These are phyloP conservation scores for Pyronema domesticum DNA, from an alignment of 495 filamentous ascomycete species.

Conservation along the genomic window DNA sequence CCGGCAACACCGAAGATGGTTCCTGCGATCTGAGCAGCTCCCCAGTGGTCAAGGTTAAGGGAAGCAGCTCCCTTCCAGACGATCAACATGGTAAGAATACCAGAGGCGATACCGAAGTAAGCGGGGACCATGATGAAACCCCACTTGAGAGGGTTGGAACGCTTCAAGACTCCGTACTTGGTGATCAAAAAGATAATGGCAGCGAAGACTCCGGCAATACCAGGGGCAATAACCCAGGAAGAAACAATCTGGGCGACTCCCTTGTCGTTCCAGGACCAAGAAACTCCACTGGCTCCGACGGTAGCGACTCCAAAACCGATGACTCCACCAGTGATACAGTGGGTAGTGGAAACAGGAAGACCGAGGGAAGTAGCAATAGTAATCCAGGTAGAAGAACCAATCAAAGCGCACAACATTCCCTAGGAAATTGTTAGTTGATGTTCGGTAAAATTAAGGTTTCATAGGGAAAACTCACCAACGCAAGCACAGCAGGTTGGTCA, in stretches of 20 bases:
- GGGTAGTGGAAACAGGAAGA: conserved; percentile 45
- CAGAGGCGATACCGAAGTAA: conserved; percentile 43
- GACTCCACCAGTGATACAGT: conserved; percentile 45
- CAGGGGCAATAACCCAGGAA: conserved; percentile 45
- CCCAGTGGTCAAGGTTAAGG: conserved; percentile 32
- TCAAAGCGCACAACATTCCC: conserved; percentile 43
- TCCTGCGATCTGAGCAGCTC: conserved; percentile 34
- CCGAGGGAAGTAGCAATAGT: conserved; percentile 38
- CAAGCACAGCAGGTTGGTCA: conserved; percentile 33
- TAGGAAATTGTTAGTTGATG: neutral
- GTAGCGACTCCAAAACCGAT: conserved; percentile 46
- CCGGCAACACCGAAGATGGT: conserved; percentile 41
- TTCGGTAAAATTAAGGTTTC: neutral
- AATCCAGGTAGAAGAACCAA: conserved; percentile 42
- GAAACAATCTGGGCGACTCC: conserved; percentile 42
- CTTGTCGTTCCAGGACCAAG: conserved; percentile 37
- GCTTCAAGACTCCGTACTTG: conserved; percentile 45
- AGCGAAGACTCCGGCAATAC: conserved; percentile 39
- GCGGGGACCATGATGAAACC: conserved; percentile 41
- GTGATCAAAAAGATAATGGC: conserved; percentile 45
- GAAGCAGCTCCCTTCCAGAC: conserved; percentile 37
- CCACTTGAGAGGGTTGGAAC: conserved; percentile 38
- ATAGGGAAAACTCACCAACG: conserved; percentile 27
- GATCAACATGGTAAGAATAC: conserved; percentile 46
- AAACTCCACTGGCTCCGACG: conserved; percentile 33